A percentile compares a stretch with the other conserved stretches of the same genome.
These are phyloP conservation scores for Quercus variabilis DNA, from an alignment of 306 rosid genomes.

Conservation along the genomic window DNA sequence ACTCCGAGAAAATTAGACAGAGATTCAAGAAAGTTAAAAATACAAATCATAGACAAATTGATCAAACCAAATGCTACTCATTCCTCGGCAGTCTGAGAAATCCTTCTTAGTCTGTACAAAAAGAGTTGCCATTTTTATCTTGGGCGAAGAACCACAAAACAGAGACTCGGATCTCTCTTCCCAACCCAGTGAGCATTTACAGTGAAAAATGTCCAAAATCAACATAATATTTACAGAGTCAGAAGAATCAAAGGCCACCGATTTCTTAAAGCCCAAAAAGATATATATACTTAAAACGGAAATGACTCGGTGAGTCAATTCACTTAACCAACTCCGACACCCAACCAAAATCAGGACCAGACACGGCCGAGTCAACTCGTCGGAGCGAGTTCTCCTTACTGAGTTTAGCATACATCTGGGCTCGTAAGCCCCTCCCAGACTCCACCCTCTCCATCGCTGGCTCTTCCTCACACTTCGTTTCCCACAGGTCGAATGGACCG, in stretches of 20 bases:
- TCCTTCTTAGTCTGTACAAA: slow-evolving; percentile 19
- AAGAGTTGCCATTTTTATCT: neutral
- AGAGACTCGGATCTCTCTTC: neutral
- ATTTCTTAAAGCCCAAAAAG: slow-evolving; percentile 7
- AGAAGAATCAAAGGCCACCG: slow-evolving; percentile 30
- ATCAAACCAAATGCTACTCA: slow-evolving; percentile 21
- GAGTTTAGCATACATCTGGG: slow-evolving; percentile 63
- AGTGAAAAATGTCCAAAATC: slow-evolving; percentile 12
- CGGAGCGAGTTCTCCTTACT: slow-evolving; percentile 55
- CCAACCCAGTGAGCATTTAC: slow-evolving; percentile 25
- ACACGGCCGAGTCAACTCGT: slow-evolving; percentile 1
- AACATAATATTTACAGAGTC: slow-evolving; percentile 18
- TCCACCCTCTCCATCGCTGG: slow-evolving; percentile 86
- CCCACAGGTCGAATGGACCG: slow-evolving; percentile 28
- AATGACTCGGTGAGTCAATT: neutral
- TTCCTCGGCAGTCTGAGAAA: slow-evolving; percentile 24
- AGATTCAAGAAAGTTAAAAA: neutral
- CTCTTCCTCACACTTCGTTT: slow-evolving; percentile 35
- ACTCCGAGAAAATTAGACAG: neutral
- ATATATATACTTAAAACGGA: neutral
- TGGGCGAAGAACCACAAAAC: slow-evolving; percentile 13
- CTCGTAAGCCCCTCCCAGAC: slow-evolving; percentile 66
- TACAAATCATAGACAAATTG: slow-evolving; percentile 22
- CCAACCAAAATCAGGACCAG: slow-evolving; percentile 65
- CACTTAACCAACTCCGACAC: slow-evolving; percentile 56